Conservation (phyloP, 2,329 filamentous ascomycete species). For the Trichophyton benhamiae region DNA sequence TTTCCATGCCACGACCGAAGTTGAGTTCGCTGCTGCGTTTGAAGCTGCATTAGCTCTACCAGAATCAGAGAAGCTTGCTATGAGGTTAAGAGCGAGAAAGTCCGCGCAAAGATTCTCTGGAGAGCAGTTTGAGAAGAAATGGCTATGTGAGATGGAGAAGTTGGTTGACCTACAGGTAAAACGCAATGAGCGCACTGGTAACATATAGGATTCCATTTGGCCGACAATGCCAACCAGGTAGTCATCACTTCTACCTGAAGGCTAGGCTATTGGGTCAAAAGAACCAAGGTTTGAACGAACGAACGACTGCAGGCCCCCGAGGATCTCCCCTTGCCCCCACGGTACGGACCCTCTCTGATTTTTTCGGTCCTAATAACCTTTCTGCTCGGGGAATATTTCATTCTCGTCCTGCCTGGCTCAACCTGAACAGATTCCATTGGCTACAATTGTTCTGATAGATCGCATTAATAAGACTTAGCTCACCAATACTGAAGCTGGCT, state of each 20-base stretch:
- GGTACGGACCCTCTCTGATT: not conserved
- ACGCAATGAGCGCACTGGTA: constrained; percentile 8
- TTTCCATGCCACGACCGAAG: constrained; percentile 67
- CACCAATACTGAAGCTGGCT: not conserved
- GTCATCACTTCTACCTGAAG: not conserved
- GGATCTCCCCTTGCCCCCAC: not conserved
- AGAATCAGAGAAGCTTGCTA: constrained; percentile 52
- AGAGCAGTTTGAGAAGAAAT: constrained; percentile 67
- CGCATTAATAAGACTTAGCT: constrained; percentile 1
- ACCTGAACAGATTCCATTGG: not conserved
- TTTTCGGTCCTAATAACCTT: not conserved
- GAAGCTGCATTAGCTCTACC: constrained; percentile 59
- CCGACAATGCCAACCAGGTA: not conserved
- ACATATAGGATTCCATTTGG: not conserved
- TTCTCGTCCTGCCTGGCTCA: not conserved
- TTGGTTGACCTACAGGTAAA: constrained; percentile 44
- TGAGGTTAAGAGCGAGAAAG: constrained; percentile 61
- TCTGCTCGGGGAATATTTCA: not conserved
- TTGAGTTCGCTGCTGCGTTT: constrained; percentile 72
- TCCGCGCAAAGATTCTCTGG: constrained; percentile 81
- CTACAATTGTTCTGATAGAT: not conserved
- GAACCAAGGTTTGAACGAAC: not conserved
- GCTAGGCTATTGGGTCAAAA: too few species aligned
- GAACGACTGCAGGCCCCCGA: not conserved
- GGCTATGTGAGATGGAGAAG: constrained; percentile 61